phyloP scores from a whole-genome alignment of 202 grass and related monocot species.

The Brachypodium distachyon region DNA sequence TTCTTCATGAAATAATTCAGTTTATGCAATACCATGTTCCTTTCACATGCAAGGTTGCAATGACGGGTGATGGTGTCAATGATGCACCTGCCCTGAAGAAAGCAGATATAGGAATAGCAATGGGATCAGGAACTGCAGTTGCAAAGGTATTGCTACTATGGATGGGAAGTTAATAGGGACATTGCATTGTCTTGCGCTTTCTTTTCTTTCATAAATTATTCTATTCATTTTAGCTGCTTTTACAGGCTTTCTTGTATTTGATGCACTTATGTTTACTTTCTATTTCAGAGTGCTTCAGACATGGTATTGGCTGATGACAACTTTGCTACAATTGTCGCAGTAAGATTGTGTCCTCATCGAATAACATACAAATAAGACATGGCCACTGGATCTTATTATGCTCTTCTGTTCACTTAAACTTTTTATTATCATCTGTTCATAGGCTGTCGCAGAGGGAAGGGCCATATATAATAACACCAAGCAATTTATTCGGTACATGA shows the following conservation, averaged over 20 bases:
- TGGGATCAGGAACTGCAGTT: conserved; percentile 98
- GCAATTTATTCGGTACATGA: conserved; percentile 99
- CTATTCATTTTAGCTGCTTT: conserved; percentile 5
- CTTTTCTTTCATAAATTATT: background rate
- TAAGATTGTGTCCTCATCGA: conserved; percentile 42
- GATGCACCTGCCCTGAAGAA: conserved; percentile 99
- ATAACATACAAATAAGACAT: conserved; percentile 21
- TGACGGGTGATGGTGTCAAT: conserved; percentile 99
- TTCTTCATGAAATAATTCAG: background rate
- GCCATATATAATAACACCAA: conserved; percentile 99
- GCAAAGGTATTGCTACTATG: conserved; percentile 64
- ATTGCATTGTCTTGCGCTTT: background rate
- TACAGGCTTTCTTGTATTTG: background rate
- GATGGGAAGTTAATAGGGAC: background rate
- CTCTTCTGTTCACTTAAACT: conserved; percentile 26
- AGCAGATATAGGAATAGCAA: conserved; percentile 99
- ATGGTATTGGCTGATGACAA: conserved; percentile 99
- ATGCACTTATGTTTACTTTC: conserved; percentile 10
- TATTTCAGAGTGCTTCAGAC: conserved; percentile 96
- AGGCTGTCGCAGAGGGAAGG: conserved; percentile 98
- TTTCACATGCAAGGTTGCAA: conserved; percentile 70
- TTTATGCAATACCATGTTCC: conserved; percentile 13
- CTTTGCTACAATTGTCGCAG: conserved; percentile 96
- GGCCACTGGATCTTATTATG: background rate
- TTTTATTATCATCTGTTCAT: conserved; percentile 26